phyloP scores from a whole-genome alignment of 352 stramenopile genomes.

The Pythium volutum region DNA sequence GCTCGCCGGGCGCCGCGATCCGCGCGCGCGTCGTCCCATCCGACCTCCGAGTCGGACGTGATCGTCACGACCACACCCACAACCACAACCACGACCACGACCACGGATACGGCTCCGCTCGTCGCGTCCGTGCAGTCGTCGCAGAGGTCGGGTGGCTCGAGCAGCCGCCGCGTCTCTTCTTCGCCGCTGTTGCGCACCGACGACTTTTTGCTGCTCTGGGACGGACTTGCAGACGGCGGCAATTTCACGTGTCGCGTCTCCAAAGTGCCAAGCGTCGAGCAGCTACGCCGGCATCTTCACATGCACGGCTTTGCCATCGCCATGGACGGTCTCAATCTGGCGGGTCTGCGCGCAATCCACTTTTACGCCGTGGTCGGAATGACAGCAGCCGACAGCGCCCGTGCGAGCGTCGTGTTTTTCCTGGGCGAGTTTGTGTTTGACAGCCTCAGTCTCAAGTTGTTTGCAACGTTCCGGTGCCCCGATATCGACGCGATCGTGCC shows the following conservation, averaged over 20 bases:
- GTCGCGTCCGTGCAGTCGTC: not conserved
- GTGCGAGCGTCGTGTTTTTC: slow-evolving; percentile 32
- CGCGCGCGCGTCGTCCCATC: slow-evolving; percentile 18
- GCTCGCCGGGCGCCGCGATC: slow-evolving; percentile 1
- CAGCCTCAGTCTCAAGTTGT: slow-evolving; percentile 61
- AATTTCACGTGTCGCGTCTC: slow-evolving; percentile 66
- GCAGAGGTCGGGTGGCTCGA: slow-evolving; percentile 1
- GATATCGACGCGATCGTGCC: slow-evolving; percentile 52
- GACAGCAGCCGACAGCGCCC: slow-evolving; percentile 31
- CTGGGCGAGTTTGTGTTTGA: slow-evolving; percentile 71
- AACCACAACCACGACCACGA: not conserved
- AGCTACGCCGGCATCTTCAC: slow-evolving; percentile 46
- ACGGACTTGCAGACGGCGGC: slow-evolving; percentile 43
- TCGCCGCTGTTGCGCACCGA: slow-evolving; percentile 13
- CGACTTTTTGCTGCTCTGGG: slow-evolving; percentile 54
- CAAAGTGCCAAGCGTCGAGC: slow-evolving; percentile 34
- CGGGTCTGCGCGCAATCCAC: slow-evolving; percentile 43
- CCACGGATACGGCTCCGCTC: not conserved
- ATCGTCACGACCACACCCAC: slow-evolving; percentile 24
- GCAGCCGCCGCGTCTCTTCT: slow-evolving; percentile 1
- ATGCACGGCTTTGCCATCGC: slow-evolving; percentile 49
- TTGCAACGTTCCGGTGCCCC: slow-evolving; percentile 56
- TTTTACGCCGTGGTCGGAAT: slow-evolving; percentile 41
- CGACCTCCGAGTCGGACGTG: slow-evolving; percentile 37
- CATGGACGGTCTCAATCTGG: slow-evolving; percentile 40